Conservation (phyloP, 2,329 filamentous ascomycete genomes). For the Sporothrix curviconia region DNA sequence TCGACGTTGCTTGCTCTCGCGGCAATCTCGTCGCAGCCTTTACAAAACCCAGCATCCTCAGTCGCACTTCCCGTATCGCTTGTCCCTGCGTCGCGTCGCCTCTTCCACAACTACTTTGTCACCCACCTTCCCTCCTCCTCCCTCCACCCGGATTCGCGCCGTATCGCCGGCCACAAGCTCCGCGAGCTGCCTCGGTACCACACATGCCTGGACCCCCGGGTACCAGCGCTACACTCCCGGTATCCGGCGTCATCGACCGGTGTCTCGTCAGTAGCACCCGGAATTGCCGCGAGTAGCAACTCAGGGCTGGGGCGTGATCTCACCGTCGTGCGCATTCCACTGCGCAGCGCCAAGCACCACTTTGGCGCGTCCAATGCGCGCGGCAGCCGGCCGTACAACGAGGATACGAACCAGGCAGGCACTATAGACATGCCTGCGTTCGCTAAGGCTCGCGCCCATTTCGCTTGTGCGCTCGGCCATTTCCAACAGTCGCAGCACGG, state of each 20-base stretch:
- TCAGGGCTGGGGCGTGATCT: conserved; percentile 55
- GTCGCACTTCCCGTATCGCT: background rate
- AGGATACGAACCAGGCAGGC: conserved; percentile 89
- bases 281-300: conserved; percentile 36
- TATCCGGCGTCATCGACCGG: conserved; percentile 35
- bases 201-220: conserved; percentile 48
- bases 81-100: conserved; percentile 11
- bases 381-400: conserved; percentile 81
- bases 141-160: conserved; percentile 75
- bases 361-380: conserved; percentile 75
- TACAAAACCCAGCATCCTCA: too few species aligned
- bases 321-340: conserved; percentile 89
- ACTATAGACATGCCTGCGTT: conserved; percentile 91
- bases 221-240: conserved; percentile 50
- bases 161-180: conserved; percentile 64
- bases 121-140: conserved; percentile 92
- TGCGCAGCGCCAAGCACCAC: conserved; percentile 92
- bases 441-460: conserved; percentile 71
- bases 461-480: conserved; percentile 43
- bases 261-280: conserved; percentile 49
- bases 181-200: conserved; percentile 75
- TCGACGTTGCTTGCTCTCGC: background rate
- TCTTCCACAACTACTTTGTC: conserved; percentile 94
- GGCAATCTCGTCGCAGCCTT: background rate
- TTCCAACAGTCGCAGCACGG: conserved; percentile 43